Conservation (phyloP, 2,329 filamentous ascomycete genomes). For the Sporothrix luriei region DNA sequence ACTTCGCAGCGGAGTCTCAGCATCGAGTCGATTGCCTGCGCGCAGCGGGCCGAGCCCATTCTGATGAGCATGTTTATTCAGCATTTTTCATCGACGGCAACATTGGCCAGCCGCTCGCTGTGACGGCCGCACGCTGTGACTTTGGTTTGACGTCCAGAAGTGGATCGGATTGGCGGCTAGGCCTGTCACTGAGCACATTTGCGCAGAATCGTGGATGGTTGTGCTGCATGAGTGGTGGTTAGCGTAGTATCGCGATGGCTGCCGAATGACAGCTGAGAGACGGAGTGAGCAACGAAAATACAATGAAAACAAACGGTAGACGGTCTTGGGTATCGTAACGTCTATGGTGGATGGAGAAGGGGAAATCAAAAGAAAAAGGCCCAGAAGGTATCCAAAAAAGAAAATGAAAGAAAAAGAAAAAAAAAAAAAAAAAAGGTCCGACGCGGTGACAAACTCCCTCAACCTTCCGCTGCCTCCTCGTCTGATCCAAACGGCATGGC, state of each 20-base stretch:
- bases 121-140: neutral
- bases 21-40: neutral
- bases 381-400: neutral
- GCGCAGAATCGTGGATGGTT: neutral
- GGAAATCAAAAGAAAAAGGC: neutral
- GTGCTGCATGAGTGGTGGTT: neutral
- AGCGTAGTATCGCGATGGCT: conserved; percentile 5
- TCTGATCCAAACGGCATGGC: conserved; percentile 2
- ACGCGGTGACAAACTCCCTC: neutral
- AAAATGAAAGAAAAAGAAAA: neutral
- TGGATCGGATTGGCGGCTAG: neutral
- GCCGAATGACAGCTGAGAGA: neutral
- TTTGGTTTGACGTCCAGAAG: neutral
- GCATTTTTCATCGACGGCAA: neutral
- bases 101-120: neutral
- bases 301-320: neutral
- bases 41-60: neutral
- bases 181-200: conserved; percentile 15
- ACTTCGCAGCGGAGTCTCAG: too few relatives aligned
- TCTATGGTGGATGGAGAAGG: neutral
- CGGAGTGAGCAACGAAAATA: neutral
- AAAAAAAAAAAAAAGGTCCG: neutral
- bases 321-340: conserved; percentile 21
- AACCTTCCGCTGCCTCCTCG: neutral
- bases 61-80: conserved; percentile 18